These are phyloP conservation scores for Sporisorium graminicola DNA, from an alignment of 1,284 basidiomycete species.

Conservation along the genomic window DNA sequence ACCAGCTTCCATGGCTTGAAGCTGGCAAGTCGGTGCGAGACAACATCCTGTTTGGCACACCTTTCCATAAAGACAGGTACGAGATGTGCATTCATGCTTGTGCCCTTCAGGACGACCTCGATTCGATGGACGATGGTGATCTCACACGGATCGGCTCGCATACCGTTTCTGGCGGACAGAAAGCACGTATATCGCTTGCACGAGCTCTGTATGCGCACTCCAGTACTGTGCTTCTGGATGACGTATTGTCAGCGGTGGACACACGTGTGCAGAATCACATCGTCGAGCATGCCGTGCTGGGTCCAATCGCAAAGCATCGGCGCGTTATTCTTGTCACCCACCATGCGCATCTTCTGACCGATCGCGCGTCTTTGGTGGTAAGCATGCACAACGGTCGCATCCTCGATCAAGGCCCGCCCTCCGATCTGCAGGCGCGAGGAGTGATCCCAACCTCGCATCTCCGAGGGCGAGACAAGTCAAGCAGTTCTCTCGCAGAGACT, in stretches of 20 bases:
- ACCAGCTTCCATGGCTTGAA: constrained; percentile 50
- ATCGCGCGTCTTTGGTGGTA: constrained; percentile 45
- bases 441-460: neutral
- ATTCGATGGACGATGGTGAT: constrained; percentile 62
- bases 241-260: constrained; percentile 74
- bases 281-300: constrained; percentile 46
- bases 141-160: constrained; percentile 60
- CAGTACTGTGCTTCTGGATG: constrained; percentile 62
- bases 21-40: constrained; percentile 54
- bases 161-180: constrained; percentile 65
- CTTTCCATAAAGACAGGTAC: constrained; percentile 55
- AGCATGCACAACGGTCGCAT: constrained; percentile 53
- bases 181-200: constrained; percentile 62
- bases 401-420: constrained; percentile 28
- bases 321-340: constrained; percentile 83
- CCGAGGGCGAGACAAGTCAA: neutral
- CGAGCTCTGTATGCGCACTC: constrained; percentile 63
- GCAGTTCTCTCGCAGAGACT: neutral
- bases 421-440: constrained; percentile 18
- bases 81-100: constrained; percentile 56
- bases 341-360: constrained; percentile 52
- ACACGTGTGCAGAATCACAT: constrained; percentile 74
- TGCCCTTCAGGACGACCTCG: constrained; percentile 59
- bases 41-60: constrained; percentile 61
- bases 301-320: constrained; percentile 71